A percentile compares a stretch with the other conserved stretches of the same genome.
phyloP scores from a whole-genome alignment of 2,329 filamentous ascomycete genomes.

The Cladophialophora immunda region DNA sequence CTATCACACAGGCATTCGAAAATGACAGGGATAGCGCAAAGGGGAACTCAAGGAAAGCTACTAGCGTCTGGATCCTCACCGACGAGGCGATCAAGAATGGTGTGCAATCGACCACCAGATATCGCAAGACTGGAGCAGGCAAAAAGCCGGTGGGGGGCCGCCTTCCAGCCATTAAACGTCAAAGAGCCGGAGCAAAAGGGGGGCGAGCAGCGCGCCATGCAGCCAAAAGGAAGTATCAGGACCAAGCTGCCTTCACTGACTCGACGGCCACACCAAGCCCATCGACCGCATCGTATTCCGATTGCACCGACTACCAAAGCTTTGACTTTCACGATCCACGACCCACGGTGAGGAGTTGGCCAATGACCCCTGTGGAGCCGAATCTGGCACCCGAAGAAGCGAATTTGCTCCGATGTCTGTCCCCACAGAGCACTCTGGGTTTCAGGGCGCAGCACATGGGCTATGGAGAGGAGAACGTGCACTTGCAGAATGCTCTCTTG shows the following conservation, averaged over 20 bases:
- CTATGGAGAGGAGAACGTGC: constrained; percentile 23
- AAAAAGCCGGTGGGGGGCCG: constrained; percentile 52
- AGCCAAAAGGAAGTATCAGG: constrained; percentile 39
- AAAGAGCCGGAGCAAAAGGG: constrained; percentile 53
- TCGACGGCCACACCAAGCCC: constrained; percentile 26
- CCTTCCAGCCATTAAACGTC: constrained; percentile 50
- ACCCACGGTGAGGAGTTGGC: constrained; percentile 26
- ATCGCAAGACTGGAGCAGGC: constrained; percentile 59
- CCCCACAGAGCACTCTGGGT: constrained; percentile 21
- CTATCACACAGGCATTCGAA: constrained; percentile 46
- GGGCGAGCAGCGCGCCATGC: constrained; percentile 51
- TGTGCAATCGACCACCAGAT: constrained; percentile 86
- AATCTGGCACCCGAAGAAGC: constrained; percentile 25
- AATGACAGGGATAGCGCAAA: constrained; percentile 43
- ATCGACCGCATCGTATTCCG: constrained; percentile 32
- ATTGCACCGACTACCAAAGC: constrained; percentile 31
- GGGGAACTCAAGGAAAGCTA: constrained; percentile 68
- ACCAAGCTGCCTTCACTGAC: constrained; percentile 20
- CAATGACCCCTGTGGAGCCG: constrained; percentile 29
- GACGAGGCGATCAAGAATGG: constrained; percentile 73
- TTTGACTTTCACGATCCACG: constrained; percentile 25
- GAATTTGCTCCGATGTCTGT: constrained; percentile 18
- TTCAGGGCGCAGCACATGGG: constrained; percentile 13
- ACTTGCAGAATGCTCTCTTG: constrained; percentile 23
- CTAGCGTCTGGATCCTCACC: constrained; percentile 82